Percentiles rank a stretch among this genome's conserved stretches.
These are phyloP conservation scores for Eimeria acervulina DNA, from an alignment of 169 alveolate genomes.

Conservation along the genomic window DNA sequence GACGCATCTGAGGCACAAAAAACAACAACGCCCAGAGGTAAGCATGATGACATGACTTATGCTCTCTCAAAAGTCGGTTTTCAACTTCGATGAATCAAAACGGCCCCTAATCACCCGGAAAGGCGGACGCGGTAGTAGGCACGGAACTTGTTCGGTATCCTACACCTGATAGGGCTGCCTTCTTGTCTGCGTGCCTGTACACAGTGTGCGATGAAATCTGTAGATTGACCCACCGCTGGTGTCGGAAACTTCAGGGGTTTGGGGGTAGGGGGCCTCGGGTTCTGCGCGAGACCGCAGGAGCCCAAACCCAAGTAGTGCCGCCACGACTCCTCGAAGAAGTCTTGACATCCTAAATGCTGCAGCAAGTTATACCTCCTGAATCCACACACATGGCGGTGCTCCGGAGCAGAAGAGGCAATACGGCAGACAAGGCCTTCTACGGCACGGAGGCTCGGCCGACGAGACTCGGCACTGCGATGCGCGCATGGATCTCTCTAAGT, in stretches of 20 bases:
- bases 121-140: not conserved
- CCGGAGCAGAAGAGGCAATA: not conserved
- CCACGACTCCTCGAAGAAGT: slow-evolving; percentile 50
- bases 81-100: not conserved
- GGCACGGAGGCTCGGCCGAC: slow-evolving; percentile 38
- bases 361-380: slow-evolving; percentile 6
- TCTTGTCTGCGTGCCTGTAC: not conserved
- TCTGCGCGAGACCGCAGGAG: not conserved
- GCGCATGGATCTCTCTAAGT: not conserved
- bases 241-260: not conserved
- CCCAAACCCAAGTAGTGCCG: slow-evolving; percentile 27
- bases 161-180: too few species aligned
- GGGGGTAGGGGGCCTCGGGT: slow-evolving; percentile 2
- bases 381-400: not conserved
- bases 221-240: not conserved
- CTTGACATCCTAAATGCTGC: not conserved
- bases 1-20: not conserved
- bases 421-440: slow-evolving; percentile 8
- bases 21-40: not conserved
- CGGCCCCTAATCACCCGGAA: not conserved
- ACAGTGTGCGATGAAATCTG: not conserved
- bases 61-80: not conserved
- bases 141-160: not conserved
- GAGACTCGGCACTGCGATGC: not conserved
- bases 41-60: not conserved